Percentiles rank a stretch among this genome's conserved stretches.
Evolutionary conservation across 1,284 basidiomycete genomes (phyloP).

Genomic region (Heliocybe sulcata): DNA sequence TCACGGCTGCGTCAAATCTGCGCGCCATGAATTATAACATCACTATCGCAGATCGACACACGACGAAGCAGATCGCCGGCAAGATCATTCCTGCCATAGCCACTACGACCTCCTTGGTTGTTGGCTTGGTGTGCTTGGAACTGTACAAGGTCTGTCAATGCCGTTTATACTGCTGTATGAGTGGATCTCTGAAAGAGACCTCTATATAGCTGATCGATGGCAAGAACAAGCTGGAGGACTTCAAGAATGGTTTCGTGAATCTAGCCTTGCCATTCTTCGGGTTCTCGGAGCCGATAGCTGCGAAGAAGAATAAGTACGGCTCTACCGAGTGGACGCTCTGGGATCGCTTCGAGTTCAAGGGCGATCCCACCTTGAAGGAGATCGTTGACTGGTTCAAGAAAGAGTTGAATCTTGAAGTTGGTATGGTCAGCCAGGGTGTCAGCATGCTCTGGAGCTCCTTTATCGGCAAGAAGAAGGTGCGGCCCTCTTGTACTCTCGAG

Average conservation of each 20-base stretch:
- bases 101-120: conserved; percentile 94
- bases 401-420: conserved; percentile 83
- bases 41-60: conserved; percentile 82
- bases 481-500: conserved; percentile 11
- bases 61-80: conserved; percentile 98
- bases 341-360: conserved; percentile 93
- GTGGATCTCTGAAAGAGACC: conserved; percentile 3
- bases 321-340: conserved; percentile 94
- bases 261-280: conserved; percentile 98
- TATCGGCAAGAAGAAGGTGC: conserved; percentile 84
- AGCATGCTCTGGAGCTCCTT: conserved; percentile 98
- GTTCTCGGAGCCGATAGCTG: conserved; percentile 96
- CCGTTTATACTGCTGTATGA: background rate
- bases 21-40: conserved; percentile 97
- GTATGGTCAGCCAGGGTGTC: conserved; percentile 96
- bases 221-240: conserved; percentile 89
- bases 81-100: conserved; percentile 99
- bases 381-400: conserved; percentile 83
- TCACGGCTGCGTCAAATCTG: conserved; percentile 96
- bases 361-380: conserved; percentile 85
- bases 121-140: conserved; percentile 94
- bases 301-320: conserved; percentile 86
- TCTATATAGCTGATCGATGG: conserved; percentile 82
- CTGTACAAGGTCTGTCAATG: conserved; percentile 77
- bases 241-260: conserved; percentile 99